Percentiles rank a stretch among this genome's conserved stretches.
Conservation (phyloP, 2,329 filamentous ascomycete genomes). For the Graphilbum sp. region DNA sequence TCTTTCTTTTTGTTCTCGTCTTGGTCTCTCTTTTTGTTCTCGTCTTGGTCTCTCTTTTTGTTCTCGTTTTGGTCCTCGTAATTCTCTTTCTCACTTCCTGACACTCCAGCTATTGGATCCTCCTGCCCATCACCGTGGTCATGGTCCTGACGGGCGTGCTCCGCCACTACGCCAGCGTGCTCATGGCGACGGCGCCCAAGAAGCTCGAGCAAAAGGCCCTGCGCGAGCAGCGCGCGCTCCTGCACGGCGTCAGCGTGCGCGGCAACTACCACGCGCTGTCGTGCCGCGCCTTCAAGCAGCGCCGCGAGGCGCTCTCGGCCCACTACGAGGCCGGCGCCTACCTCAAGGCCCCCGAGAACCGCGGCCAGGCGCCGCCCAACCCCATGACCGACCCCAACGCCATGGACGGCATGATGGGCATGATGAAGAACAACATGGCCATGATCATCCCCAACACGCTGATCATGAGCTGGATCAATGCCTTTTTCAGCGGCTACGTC, state of each 20-base stretch:
- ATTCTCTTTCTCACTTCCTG: neutral
- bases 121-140: constrained; percentile 91
- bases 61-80: neutral
- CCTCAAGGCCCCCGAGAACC: constrained; percentile 73
- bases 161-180: constrained; percentile 87
- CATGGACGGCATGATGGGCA: constrained; percentile 99
- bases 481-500: constrained; percentile 95
- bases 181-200: constrained; percentile 76
- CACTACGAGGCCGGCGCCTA: constrained; percentile 77
- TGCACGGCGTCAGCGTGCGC: constrained; percentile 73
- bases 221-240: constrained; percentile 71
- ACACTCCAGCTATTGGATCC: constrained; percentile 77
- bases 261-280: constrained; percentile 69
- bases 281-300: constrained; percentile 56
- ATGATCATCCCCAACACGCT: constrained; percentile 99
- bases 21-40: neutral
- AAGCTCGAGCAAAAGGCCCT: constrained; percentile 58
- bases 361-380: constrained; percentile 78
- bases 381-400: constrained; percentile 88
- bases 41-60: neutral
- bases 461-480: constrained; percentile 99
- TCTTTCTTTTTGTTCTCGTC: constrained; percentile 7
- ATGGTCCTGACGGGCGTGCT: constrained; percentile 96
- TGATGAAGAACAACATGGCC: constrained; percentile 99
- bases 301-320: constrained; percentile 65